Evolutionary conservation across 768 basidiomycete genomes (phyloP).

Genomic region (Leccinellum luteum): DNA sequence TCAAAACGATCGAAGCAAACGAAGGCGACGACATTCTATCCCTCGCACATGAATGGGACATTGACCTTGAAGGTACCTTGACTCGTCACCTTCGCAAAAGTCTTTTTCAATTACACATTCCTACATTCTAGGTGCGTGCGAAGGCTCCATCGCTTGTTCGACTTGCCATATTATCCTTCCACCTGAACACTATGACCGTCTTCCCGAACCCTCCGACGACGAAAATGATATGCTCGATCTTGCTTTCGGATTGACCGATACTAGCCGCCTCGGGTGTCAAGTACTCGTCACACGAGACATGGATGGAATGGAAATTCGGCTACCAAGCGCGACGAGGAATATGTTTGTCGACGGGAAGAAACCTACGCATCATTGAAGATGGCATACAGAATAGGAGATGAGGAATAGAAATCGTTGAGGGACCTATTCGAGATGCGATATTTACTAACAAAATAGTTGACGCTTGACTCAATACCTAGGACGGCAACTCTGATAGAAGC

Average conservation of each 20-base stretch:
- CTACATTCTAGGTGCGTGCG: slow-evolving; percentile 78
- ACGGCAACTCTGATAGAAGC: background rate
- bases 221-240: slow-evolving; percentile 99
- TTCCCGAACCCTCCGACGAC: slow-evolving; percentile 94
- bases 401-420: background rate
- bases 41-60: slow-evolving; percentile 91
- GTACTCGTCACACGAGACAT: slow-evolving; percentile 76
- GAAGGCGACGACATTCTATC: slow-evolving; percentile 92
- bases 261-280: slow-evolving; percentile 79
- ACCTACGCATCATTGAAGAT: slow-evolving; percentile 43
- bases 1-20: slow-evolving; percentile 88
- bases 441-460: background rate
- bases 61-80: slow-evolving; percentile 86
- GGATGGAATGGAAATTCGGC: slow-evolving; percentile 79
- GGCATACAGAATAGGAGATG: background rate
- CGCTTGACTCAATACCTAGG: background rate
- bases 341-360: slow-evolving; percentile 92
- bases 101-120: background rate
- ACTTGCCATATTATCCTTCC: slow-evolving; percentile 87
- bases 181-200: slow-evolving; percentile 68
- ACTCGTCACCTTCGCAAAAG: background rate
- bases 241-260: slow-evolving; percentile 95
- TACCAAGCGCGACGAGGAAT: slow-evolving; percentile 92
- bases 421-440: background rate
- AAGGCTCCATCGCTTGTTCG: slow-evolving; percentile 94